Percentiles rank a stretch among this genome's conserved stretches.
Conservation (phyloP, 768 basidiomycete species). For the Lyophyllum decastes region DNA sequence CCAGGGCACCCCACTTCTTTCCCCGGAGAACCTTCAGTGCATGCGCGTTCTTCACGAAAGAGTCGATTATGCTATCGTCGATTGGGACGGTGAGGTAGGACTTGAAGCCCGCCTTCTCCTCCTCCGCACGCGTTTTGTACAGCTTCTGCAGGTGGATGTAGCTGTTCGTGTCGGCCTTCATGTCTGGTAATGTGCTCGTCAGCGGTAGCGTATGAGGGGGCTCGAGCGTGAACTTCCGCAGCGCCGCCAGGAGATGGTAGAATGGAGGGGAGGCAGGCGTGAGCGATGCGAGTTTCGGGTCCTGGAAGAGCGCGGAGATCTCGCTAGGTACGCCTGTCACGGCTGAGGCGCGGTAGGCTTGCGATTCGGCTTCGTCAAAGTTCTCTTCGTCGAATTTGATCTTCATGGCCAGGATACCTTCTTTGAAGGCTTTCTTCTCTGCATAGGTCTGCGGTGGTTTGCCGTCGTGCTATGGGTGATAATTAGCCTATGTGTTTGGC, state of each 20-base stretch:
- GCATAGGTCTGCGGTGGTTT: slow-evolving; percentile 54
- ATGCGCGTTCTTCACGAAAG: slow-evolving; percentile 82
- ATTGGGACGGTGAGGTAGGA: slow-evolving; percentile 46
- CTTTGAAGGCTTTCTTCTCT: slow-evolving; percentile 82
- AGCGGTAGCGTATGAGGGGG: slow-evolving; percentile 72
- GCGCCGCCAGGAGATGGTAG: slow-evolving; percentile 74
- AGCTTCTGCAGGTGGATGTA: slow-evolving; percentile 87
- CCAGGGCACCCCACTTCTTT: slow-evolving; percentile 57
- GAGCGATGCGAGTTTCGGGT: slow-evolving; percentile 48
- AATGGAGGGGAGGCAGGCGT: slow-evolving; percentile 61
- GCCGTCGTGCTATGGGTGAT: slow-evolving; percentile 60
- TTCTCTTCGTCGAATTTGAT: slow-evolving; percentile 91
- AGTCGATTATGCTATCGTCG: slow-evolving; percentile 57
- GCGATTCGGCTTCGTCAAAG: slow-evolving; percentile 90
- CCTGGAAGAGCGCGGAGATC: slow-evolving; percentile 61
- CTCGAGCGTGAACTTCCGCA: slow-evolving; percentile 63
- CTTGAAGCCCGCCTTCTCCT: slow-evolving; percentile 63
- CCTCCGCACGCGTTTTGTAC: slow-evolving; percentile 76
- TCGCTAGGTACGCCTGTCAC: slow-evolving; percentile 64
- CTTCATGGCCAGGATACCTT: slow-evolving; percentile 59
- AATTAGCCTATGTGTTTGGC: not conserved
- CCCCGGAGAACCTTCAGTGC: slow-evolving; percentile 68
- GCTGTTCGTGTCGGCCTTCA: slow-evolving; percentile 85
- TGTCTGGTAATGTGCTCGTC: slow-evolving; percentile 89
- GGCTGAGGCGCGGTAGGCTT: slow-evolving; percentile 83